These are phyloP conservation scores for Symbiodinium pilosum DNA, from an alignment of 73 alveolate species.

Conservation along the genomic window DNA sequence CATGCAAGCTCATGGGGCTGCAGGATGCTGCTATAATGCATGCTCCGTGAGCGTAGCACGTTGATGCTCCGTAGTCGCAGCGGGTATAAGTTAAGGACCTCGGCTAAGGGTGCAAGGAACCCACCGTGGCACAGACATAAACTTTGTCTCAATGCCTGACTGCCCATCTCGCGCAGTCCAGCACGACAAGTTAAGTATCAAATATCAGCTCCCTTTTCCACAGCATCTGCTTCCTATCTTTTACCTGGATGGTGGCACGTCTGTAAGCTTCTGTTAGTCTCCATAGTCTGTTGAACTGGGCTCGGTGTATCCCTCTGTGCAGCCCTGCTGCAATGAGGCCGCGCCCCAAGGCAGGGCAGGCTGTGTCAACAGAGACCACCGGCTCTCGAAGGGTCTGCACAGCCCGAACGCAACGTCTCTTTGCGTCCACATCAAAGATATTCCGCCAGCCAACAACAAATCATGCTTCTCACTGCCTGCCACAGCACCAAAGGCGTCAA, in stretches of 20 bases:
- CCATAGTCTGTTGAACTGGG: too few relatives aligned
- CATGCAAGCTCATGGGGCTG: neutral
- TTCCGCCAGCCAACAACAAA: neutral
- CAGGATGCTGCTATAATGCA: neutral
- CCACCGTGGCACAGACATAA: too few relatives aligned
- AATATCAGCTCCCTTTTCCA: too few relatives aligned
- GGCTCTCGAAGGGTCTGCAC: neutral
- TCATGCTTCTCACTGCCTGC: neutral
- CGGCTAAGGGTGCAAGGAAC: too few relatives aligned
- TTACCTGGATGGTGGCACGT: too few relatives aligned
- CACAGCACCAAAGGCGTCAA: constrained; percentile 14
- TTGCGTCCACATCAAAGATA: too few relatives aligned
- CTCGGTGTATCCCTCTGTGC: neutral
- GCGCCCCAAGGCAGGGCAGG: neutral
- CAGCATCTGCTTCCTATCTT: too few relatives aligned
- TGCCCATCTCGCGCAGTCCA: too few relatives aligned
- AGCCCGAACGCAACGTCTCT: neutral
- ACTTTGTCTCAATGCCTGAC: too few relatives aligned
- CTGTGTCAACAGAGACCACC: neutral
- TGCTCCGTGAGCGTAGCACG: constrained; percentile 2
- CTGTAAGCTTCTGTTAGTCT: too few relatives aligned
- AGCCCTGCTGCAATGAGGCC: neutral
- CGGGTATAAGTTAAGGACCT: neutral
- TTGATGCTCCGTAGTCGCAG: neutral
- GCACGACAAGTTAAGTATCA: too few relatives aligned